phyloP scores from a whole-genome alignment of 305 asterid genomes.

The Plantago coronopus region DNA sequence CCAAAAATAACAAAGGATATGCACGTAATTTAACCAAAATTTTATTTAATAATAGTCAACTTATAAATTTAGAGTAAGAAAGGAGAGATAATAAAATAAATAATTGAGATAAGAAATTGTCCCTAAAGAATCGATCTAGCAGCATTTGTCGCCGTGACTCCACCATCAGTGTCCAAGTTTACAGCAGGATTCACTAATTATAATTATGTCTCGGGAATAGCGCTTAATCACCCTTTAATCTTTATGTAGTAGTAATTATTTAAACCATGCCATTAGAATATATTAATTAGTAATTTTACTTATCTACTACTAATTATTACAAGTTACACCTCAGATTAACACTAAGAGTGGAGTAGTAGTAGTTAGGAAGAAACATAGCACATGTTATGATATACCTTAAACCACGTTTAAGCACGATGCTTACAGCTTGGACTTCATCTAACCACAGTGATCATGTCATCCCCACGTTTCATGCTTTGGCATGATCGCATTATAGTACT shows the following conservation, averaged over 20 bases:
- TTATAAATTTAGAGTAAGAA: too few relatives aligned
- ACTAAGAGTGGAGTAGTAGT: slow-evolving; percentile 1
- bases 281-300: too few relatives aligned
- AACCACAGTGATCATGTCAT: slow-evolving; percentile 5
- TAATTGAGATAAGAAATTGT: slow-evolving; percentile 16
- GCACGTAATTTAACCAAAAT: too few relatives aligned
- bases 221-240: slow-evolving; percentile 27
- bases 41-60: too few relatives aligned
- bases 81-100: too few relatives aligned
- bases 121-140: slow-evolving; percentile 59
- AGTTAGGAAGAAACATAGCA: slow-evolving; percentile 38
- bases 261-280: slow-evolving; percentile 19
- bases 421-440: slow-evolving; percentile 61
- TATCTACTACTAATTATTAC: too few relatives aligned
- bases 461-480: too few relatives aligned
- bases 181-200: slow-evolving; percentile 44
- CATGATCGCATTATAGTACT: too few relatives aligned
- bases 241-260: slow-evolving; percentile 16
- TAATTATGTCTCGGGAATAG: slow-evolving; percentile 41
- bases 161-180: slow-evolving; percentile 63
- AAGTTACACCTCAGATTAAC: slow-evolving; percentile 17
- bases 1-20: too few relatives aligned
- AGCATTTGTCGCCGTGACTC: slow-evolving; percentile 65
- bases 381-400: slow-evolving; percentile 82
- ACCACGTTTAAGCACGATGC: slow-evolving; percentile 89